Base-by-base conservation (phyloP, 108 stramenopile species). In the Chaetoceros muelleri region DNA sequence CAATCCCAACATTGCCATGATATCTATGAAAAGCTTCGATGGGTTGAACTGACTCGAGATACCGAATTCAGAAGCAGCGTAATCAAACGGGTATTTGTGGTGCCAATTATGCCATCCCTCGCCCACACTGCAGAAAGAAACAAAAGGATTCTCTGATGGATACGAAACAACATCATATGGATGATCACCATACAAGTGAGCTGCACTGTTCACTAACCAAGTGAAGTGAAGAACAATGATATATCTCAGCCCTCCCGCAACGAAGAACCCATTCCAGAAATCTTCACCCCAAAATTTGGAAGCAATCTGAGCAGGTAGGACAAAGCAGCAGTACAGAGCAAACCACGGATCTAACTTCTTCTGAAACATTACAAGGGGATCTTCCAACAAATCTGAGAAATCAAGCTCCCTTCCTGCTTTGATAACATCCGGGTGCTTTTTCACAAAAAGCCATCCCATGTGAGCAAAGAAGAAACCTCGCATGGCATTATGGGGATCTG, bases 81-180 rank as follows among this genome's bases (percentile, higher is more conserved):
- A 99, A 67, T 98, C 97, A 75, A 87, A 98, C 52, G 99, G 99
- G 72, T 98, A 98, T 66, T 96, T 96, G 92, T 99, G 99, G 69
- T 99, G 99, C 97, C 97, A 99, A 90, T 99, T 99, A 81, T 99
- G 99, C 97, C 97, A 99, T 67, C 99, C 99, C 77, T 99, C 99
- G 3, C 99, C 99, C 23, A 98, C 73, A 25, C 95, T 87, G 52
- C 81, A 85, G 63, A 93, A 81, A 23, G 93, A 90, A 21, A 98
- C 97, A 58, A 96, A 74, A 5, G 97, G 94, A 68, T 96, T 97
- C 75, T 99, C 96, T 8, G 95, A 82, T 7, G 99, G 96, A 70
- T 95, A 96, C 21, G 82, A 86, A 49, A 85, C 46, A 28, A 88
- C 85, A 70, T 97, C 96, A 63, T 98, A 99, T 0, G 97, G 96